These are phyloP conservation scores for Brasenia schreberi DNA, from an alignment of 164 flowering plant genomes.

Conservation along the genomic window DNA sequence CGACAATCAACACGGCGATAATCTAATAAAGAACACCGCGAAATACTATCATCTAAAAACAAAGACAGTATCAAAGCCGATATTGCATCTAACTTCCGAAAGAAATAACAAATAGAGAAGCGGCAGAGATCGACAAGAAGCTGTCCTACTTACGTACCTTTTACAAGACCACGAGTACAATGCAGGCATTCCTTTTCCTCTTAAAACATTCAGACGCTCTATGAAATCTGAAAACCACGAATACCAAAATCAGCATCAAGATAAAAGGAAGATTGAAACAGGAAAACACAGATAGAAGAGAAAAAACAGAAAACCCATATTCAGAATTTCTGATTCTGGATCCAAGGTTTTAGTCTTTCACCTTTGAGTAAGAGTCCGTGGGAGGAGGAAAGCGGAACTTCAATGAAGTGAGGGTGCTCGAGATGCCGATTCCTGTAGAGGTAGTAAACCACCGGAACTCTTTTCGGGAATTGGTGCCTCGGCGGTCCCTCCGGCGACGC, in stretches of 20 bases:
- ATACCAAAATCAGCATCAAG: not conserved
- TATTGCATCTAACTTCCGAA: too few species aligned
- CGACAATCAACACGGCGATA: too few species aligned
- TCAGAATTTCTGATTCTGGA: not conserved
- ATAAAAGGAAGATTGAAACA: not conserved
- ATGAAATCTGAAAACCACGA: conserved; percentile 38
- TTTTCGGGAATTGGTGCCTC: conserved; percentile 28
- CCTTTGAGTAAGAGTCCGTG: conserved; percentile 89
- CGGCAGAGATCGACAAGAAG: not conserved
- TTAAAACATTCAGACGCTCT: conserved; percentile 46
- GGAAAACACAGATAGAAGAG: not conserved
- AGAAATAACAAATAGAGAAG: not conserved
- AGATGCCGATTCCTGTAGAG: conserved; percentile 77
- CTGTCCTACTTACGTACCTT: conserved; percentile 28
- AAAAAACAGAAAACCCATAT: not conserved
- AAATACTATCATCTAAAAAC: not conserved
- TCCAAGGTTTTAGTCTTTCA: conserved; percentile 5
- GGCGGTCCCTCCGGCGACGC: not conserved
- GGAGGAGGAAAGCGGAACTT: conserved; percentile 65
- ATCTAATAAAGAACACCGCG: not conserved
- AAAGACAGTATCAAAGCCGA: not conserved
- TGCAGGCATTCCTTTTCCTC: conserved; percentile 84
- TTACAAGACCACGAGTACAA: conserved; percentile 93
- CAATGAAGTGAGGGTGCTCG: conserved; percentile 97
- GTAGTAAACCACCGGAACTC: conserved; percentile 83